These are phyloP conservation scores for Saccharomycopsis sp. DNA, from an alignment of 805 yeast genomes.

Conservation along the genomic window DNA sequence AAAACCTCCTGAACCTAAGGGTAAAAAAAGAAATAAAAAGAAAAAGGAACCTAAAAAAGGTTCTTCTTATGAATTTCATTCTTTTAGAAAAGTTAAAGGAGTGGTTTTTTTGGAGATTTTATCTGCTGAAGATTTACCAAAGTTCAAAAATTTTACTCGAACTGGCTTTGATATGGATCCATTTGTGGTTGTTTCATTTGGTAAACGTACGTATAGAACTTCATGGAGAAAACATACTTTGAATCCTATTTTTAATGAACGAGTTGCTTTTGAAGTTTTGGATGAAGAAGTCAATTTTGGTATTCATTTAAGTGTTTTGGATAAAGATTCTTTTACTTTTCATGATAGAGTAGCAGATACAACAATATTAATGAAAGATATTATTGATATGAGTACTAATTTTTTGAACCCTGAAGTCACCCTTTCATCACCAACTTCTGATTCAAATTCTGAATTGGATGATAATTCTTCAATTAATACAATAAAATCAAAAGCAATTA, in stretches of 20 bases:
- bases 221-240: conserved; percentile 75
- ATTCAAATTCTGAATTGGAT: conserved; percentile 22
- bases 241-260: conserved; percentile 74
- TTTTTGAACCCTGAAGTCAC: conserved; percentile 10
- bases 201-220: conserved; percentile 78
- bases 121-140: conserved; percentile 70
- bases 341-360: conserved; percentile 75
- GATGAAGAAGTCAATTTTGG: conserved; percentile 56
- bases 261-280: conserved; percentile 67
- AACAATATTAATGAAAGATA: conserved; percentile 42
- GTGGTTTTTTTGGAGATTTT: conserved; percentile 68
- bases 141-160: conserved; percentile 50
- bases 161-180: conserved; percentile 95
- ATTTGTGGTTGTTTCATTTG: conserved; percentile 84
- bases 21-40: neutral
- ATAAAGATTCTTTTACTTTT: conserved; percentile 72
- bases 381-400: conserved; percentile 24
- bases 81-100: conserved; percentile 42
- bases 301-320: conserved; percentile 64
- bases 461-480: too few relatives aligned
- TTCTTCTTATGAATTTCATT: conserved; percentile 27
- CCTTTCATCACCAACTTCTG: conserved; percentile 11
- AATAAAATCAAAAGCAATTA: conserved; percentile 3
- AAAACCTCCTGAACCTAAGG: neutral
- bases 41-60: conserved; percentile 1